phyloP scores from a whole-genome alignment of 2,329 filamentous ascomycete genomes.

The Paracoccidioides brasiliensis region DNA sequence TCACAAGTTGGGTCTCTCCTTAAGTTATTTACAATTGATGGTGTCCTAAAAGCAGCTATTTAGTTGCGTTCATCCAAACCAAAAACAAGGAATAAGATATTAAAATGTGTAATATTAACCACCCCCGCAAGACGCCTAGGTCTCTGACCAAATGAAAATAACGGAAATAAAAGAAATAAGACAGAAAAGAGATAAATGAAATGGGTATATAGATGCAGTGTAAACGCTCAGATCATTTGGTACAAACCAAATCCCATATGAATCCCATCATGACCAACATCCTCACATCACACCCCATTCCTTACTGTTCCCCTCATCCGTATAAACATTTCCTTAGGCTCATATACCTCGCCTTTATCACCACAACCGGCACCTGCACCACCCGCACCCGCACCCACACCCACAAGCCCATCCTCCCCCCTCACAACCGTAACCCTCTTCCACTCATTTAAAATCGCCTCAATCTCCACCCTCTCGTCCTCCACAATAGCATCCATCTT shows the following conservation, averaged over 20 bases:
- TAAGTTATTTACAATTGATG: too few species aligned
- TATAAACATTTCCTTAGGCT: conserved; percentile 22
- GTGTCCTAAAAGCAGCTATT: too few species aligned
- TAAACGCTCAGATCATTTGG: background rate
- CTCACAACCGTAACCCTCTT: conserved; percentile 20
- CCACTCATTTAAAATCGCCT: conserved; percentile 48
- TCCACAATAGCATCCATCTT: conserved; percentile 54
- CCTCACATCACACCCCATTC: background rate
- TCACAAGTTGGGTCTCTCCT: too few species aligned
- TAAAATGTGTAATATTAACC: too few species aligned
- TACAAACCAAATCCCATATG: background rate
- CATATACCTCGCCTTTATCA: conserved; percentile 10
- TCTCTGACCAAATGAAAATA: background rate
- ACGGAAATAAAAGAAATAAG: background rate
- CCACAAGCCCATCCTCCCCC: conserved; percentile 5
- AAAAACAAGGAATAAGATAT: too few species aligned
- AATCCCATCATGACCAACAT: background rate
- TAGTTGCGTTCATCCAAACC: too few species aligned
- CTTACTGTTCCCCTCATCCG: conserved; percentile 8
- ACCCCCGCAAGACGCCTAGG: too few species aligned
- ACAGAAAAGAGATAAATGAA: background rate
- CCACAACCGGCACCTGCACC: background rate
- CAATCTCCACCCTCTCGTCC: conserved; percentile 45
- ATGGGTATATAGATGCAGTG: background rate
- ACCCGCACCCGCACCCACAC: background rate